Evolutionary conservation across 2,329 filamentous ascomycete species (phyloP).

Genomic region (Exophiala bonariae): DNA sequence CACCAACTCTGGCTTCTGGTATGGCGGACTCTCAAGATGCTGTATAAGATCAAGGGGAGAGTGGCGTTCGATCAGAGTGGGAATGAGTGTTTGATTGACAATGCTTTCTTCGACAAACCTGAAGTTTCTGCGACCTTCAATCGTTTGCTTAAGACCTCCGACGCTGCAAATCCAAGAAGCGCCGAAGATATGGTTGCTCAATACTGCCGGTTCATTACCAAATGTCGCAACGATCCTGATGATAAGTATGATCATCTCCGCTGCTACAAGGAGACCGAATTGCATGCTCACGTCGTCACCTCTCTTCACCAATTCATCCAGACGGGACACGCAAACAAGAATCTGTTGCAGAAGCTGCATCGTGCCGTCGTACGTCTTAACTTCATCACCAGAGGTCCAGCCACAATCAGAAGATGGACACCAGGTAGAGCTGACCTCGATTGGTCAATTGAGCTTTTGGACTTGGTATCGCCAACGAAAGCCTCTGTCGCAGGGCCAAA

Average conservation of each 20-base stretch:
- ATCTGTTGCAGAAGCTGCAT: constrained; percentile 19
- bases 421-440: background rate
- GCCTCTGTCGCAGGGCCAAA: background rate
- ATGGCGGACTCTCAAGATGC: constrained; percentile 16
- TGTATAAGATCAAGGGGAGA: constrained; percentile 10
- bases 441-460: constrained; percentile 4
- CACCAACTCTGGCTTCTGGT: constrained; percentile 20
- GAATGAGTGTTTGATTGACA: constrained; percentile 8
- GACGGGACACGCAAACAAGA: constrained; percentile 11
- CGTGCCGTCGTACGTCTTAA: constrained; percentile 21
- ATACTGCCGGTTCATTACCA: constrained; percentile 20
- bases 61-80: background rate
- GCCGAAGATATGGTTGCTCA: constrained; percentile 22
- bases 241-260: constrained; percentile 17
- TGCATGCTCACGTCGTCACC: constrained; percentile 14
- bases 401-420: constrained; percentile 13
- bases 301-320: constrained; percentile 16
- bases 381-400: constrained; percentile 16
- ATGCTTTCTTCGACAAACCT: constrained; percentile 16
- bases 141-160: background rate
- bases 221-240: constrained; percentile 10
- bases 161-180: constrained; percentile 17
- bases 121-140: constrained; percentile 1
- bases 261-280: constrained; percentile 8
- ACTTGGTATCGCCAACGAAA: constrained; percentile 1